Base-by-base conservation (phyloP, 2,329 filamentous ascomycete species). In the Ramularia collo-cygni region DNA sequence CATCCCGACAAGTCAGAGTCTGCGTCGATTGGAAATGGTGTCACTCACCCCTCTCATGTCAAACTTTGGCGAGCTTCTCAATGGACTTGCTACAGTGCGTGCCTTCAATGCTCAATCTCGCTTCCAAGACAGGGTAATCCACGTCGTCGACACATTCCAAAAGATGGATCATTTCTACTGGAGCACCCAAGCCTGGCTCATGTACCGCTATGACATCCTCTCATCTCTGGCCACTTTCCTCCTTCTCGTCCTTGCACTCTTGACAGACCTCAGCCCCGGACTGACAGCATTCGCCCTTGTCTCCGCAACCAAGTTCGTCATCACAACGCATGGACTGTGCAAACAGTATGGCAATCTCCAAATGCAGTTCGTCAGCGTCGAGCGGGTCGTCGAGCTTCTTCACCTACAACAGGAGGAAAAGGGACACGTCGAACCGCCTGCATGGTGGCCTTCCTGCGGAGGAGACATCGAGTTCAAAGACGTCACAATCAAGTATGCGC, bases 121-220 rank as follows among this genome's bases (percentile, higher is more conserved):
- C 37, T 95, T 95, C 56, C 86, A 93, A 56, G 75, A 80, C 46
- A 76, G 81, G 36, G 85, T 93, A 37, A 81, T 95, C 24, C 68
- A 74, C 2, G 87, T 88, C 0, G 87, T 88, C 0, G 88, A 95
- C 56, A 79, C 80, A 13, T 95, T 95, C 58, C 89, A 95, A 60
- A 87, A 87, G 58, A 92, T 94, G 75, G 89, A 95, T 55, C 89
- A 95, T 60, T 94, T 95, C 65, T 95, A 93, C 65, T 95, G 88
- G 68, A 85, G 81, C 43, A 71, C 93, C 30, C 86, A 93, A 50
- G 78, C 79, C 6, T 95, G 88, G 88, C 71, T 95, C 2, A 80
- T 81, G 59, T 87, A 83, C 55, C 79, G 88, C 9, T 90, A 92
- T 40, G 81, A 86, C 51, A 63, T 70, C 7, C 64, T 89, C 4